Percentiles rank a stretch among this genome's conserved stretches.
These are phyloP conservation scores for Pseudopyrenochaeta lycopersici DNA, from an alignment of 2,329 filamentous ascomycete genomes.

Conservation along the genomic window DNA sequence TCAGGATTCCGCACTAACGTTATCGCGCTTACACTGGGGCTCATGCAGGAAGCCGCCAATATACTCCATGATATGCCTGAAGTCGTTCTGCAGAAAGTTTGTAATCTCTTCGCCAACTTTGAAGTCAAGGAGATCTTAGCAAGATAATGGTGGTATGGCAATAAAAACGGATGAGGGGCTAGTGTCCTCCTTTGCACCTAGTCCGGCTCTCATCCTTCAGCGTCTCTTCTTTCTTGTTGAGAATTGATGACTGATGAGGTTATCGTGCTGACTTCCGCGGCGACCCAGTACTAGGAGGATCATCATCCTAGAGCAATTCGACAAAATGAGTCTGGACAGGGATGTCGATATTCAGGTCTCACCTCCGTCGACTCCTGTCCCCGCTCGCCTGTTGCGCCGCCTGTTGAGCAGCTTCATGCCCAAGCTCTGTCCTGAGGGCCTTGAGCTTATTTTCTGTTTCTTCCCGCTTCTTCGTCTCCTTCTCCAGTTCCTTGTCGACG, in stretches of 20 bases:
- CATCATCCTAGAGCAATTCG: not conserved
- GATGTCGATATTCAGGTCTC: conserved; percentile 11
- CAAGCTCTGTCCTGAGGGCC: conserved; percentile 40
- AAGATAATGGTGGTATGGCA: not conserved
- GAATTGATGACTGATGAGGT: not conserved
- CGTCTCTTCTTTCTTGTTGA: not conserved
- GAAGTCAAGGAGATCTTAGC: not conserved
- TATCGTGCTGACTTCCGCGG: not conserved
- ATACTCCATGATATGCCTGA: no score
- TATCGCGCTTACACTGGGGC: no score
- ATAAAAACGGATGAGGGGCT: not conserved
- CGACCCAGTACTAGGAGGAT: not conserved
- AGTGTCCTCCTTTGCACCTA: not conserved
- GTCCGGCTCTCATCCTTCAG: not conserved
- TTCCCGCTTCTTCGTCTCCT: conserved; percentile 41
- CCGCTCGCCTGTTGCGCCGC: conserved; percentile 50
- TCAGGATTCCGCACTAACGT: no score
- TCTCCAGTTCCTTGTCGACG: conserved; percentile 44
- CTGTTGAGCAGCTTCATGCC: conserved; percentile 47
- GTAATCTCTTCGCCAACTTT: not conserved
- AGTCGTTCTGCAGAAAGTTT: not conserved
- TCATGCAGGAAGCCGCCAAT: no score
- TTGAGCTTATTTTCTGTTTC: conserved; percentile 43
- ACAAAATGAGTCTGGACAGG: not conserved
- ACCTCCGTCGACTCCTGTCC: conserved; percentile 46